Evolutionary conservation across 768 basidiomycete genomes (phyloP), one percentile per base, ranked within the genome.

Genomic region (Naganishia onofrii): DNA sequence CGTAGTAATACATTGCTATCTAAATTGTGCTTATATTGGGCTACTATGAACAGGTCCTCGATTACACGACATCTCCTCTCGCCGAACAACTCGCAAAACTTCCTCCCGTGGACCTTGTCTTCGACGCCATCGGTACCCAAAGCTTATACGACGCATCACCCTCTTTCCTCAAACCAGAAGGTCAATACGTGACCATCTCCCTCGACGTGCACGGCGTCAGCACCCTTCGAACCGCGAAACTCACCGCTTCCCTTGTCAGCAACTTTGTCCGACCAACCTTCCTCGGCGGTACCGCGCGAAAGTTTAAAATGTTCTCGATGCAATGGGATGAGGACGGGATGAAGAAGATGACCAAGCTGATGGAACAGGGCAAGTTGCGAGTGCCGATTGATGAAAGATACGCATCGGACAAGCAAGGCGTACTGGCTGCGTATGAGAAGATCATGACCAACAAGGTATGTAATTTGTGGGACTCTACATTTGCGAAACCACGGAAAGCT

Each of bases 401-500:
- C 52, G 28, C 48, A 2, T 64, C 58, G n/a, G 60, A 64, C 34
- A 36, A 65, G n/a, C 23, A 64, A 32, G 63, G 63, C 6, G 69
- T 70, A 23, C 29, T 70, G 60, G 46, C 60, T 31, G 69, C 69
- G 38, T 70, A 64, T 52, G 69, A 65, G 38, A 70, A 60, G 42
- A 34, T 64, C 23, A 65, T 70, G 69, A 64, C 69, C 2, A 52
- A 70, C 44, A 52, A 60, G 29, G 69, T 65, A 34, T 63, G 69
- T 63, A 7, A 3, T 15, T 9, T 0, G 9, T 48, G 15, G 23
- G 83, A 86, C 13, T 12, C 17, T n/a, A n/a, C n/a, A 0, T 81
- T 81, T 7, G 86, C 87, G 73, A 78, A 81, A 3, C 75, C 77
- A 0, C 88, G 89, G 1, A 87, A 90, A 70, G 81, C 84, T 52